Evolutionary conservation across 192 early-diverging fungal genomes (phyloP).

Genomic region (Dissophora globulifera): DNA sequence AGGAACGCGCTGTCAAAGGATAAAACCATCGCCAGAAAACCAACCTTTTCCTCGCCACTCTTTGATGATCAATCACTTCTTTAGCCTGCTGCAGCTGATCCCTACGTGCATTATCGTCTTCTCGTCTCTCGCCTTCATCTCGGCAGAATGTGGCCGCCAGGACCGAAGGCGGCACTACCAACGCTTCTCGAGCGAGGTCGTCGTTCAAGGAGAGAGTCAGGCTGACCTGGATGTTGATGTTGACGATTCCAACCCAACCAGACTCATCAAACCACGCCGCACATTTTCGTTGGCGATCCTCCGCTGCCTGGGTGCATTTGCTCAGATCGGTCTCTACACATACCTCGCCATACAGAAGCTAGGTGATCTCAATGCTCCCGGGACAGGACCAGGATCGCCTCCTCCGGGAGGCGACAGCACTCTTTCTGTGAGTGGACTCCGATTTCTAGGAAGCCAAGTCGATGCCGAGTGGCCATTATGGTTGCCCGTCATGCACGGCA

Average conservation of each 20-base stretch:
- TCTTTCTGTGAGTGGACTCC: not conserved
- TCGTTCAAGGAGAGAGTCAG: constrained; percentile 45
- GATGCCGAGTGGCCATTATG: constrained; percentile 46
- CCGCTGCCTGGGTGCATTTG: constrained; percentile 35
- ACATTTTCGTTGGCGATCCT: constrained; percentile 39
- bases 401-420: not conserved
- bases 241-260: constrained; percentile 6
- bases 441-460: not conserved
- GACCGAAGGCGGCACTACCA: constrained; percentile 43
- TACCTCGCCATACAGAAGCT: constrained; percentile 32
- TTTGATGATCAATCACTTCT: too few relatives aligned
- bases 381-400: constrained; percentile 3
- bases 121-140: constrained; percentile 47
- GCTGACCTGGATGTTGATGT: constrained; percentile 25
- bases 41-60: too few relatives aligned
- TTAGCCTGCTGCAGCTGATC: constrained; percentile 38
- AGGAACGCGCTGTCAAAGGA: too few relatives aligned
- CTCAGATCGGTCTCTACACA: constrained; percentile 30
- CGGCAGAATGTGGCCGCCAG: constrained; percentile 45
- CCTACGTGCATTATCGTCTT: constrained; percentile 52
- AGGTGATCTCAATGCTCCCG: constrained; percentile 2
- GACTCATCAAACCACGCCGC: constrained; percentile 43
- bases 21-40: too few relatives aligned
- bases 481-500: constrained; percentile 53
- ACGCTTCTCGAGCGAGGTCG: constrained; percentile 46